These are phyloP conservation scores for Zizania palustris DNA, from an alignment of 202 grass and related monocot species.

Conservation along the genomic window DNA sequence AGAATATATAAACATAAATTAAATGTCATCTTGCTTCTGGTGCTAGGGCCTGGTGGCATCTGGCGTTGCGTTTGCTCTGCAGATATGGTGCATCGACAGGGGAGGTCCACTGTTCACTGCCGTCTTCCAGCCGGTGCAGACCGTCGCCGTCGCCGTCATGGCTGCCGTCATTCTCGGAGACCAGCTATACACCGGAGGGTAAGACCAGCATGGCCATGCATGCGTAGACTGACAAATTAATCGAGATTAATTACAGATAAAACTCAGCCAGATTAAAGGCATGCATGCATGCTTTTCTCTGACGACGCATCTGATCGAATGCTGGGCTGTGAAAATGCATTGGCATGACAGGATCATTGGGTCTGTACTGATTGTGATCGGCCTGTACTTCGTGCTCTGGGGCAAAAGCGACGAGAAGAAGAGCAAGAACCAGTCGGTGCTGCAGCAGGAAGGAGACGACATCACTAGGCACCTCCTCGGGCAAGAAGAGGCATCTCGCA, in stretches of 20 bases:
- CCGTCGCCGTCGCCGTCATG: slow-evolving; percentile 90
- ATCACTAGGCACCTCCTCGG: slow-evolving; percentile 54
- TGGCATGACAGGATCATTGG: slow-evolving; percentile 68
- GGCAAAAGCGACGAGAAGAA: slow-evolving; percentile 81
- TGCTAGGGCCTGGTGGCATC: slow-evolving; percentile 78
- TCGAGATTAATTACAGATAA: no score
- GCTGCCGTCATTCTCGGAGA: slow-evolving; percentile 78
- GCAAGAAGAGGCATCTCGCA: slow-evolving; percentile 36
- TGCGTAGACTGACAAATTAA: background rate
- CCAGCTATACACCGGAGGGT: slow-evolving; percentile 90
- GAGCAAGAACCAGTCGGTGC: background rate
- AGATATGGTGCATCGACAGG: slow-evolving; percentile 98
- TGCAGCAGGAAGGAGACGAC: slow-evolving; percentile 31
- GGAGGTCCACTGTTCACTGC: slow-evolving; percentile 92
- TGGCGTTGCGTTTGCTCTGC: slow-evolving; percentile 71
- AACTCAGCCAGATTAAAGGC: no score
- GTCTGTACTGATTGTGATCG: slow-evolving; percentile 63
- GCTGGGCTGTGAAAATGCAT: background rate
- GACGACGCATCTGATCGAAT: background rate
- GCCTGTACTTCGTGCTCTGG: slow-evolving; percentile 90
- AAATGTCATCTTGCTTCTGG: background rate
- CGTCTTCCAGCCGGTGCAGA: slow-evolving; percentile 93
- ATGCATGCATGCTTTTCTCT: slow-evolving; percentile 3
- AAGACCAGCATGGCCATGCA: slow-evolving; percentile 7
- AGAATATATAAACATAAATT: background rate